Evolutionary conservation across 2,329 filamentous ascomycete species (phyloP), one percentile per base, ranked within the genome.

Genomic region (Pseudogymnoascus sp.): DNA sequence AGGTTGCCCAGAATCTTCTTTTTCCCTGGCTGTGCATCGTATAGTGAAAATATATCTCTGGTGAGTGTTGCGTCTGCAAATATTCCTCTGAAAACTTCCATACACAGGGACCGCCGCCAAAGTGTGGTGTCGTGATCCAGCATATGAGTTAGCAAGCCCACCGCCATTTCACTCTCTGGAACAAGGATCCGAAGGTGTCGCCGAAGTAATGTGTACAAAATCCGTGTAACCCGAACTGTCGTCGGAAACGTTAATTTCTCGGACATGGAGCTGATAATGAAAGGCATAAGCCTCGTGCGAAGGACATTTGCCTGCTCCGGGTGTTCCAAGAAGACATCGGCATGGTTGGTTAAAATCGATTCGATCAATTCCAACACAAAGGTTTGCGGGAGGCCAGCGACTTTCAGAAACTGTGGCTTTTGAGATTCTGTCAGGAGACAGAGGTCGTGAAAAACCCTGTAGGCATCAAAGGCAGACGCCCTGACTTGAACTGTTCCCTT

Each of bases 301-400:
- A 97, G 80, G 39, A 96, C 85, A 67, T 93, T 83, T 4, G 89
- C 84, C 73, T 96, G 89, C 71, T 97, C 93, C 0, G 85, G 81
- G 71, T 97, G 92, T 2, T 81, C 80, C 16, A 86, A 79, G 73
- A 97, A 95, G 29, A 96, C 85, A 61, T 82, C 80, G n/a, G 87
- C 84, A 77, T 97, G 91, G 69, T 93, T 96, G 23, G 89, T 88
- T 65, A 99, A 79, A 62, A 96, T 86, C 0, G 91, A 93, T 75
- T 97, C 93, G 69, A 99, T 91, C 63, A 97, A 81, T 73, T 99
- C 95, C 1, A 99, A 78, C 5, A 92, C 90, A 69, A 96, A 95
- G 0, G 90, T 88, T 69, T 91, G 86, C 0, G 91, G 86, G 8
- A 97, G 81, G 3, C 85, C 85, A 11, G 89, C 86, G 70, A 95